Evolutionary conservation across 768 basidiomycete species (phyloP), one percentile per base, ranked within the genome.

Genomic region (Nidularia pulvinata): DNA sequence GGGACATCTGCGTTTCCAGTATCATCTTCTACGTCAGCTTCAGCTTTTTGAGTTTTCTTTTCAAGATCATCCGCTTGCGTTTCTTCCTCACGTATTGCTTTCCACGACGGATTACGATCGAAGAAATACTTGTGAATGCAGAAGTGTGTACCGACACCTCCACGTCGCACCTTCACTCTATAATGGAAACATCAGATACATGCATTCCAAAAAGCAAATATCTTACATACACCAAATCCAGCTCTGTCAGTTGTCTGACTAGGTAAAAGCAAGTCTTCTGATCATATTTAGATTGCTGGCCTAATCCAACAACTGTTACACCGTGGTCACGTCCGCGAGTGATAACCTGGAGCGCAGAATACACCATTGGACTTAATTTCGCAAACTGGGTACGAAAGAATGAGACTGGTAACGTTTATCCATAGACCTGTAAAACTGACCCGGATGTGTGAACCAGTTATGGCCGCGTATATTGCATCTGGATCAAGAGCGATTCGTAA

Each of bases 221-320:
- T 25, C 11, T 9, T 46, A 59, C 86, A 50, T 76, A 90, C 89
- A 94, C 81, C 39, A 91, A 74, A 61, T 82, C 84, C 50, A 95
- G 74, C 49, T 87, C 84, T 2, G 86, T 76, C 14, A 95, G 74
- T 59, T 91, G 85, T 58, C 85, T 83, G 53, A 93, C 82, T 54
- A 93, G 82, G 69, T 95, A 95, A 65, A 91, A 92, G 57, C 91
- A 91, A 1, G 90, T 89, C 69, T 94, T 95, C 64, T 91, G 91
- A 63, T 94, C 93, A 61, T 95, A 93, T 48, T 82, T 83, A 7
- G 93, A 87, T 61, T 82, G 77, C 59, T 84, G 83, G 25, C 90
- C 89, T 11, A 96, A 77, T 33, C 89, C 82, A 10, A 93, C 83
- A 46, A 90, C 86, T 6, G 90, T 88, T 13, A 91, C 80, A 9